Evolutionary conservation across 441 rosid species (phyloP).

Genomic region (Arabidopsis hybrid): DNA sequence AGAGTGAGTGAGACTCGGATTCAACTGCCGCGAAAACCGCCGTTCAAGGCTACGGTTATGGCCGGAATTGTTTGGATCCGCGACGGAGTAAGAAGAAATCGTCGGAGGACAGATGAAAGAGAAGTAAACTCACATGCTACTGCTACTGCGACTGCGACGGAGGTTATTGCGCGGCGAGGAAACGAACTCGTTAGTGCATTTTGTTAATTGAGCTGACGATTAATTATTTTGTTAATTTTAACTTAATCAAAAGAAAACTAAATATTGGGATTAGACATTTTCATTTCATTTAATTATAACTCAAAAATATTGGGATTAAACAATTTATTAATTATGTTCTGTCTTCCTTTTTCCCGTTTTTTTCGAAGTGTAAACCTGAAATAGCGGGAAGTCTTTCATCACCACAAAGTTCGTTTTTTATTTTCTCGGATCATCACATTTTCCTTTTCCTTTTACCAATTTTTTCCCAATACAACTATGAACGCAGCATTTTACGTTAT

Average conservation of each 20-base stretch:
- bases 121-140: slow-evolving; percentile 7
- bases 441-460: slow-evolving; percentile 22
- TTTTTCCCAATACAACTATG: slow-evolving; percentile 16
- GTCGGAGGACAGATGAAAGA: background rate
- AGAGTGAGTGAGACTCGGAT: too few relatives aligned
- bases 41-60: background rate
- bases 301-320: background rate
- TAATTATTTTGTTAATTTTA: background rate
- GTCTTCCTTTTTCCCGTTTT: slow-evolving; percentile 15
- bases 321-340: background rate
- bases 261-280: background rate
- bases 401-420: slow-evolving; percentile 48
- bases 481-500: slow-evolving; percentile 2
- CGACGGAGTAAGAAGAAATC: slow-evolving; percentile 11
- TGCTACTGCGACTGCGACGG: background rate
- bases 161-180: slow-evolving; percentile 17
- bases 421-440: slow-evolving; percentile 49
- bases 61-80: slow-evolving; percentile 2
- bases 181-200: slow-evolving; percentile 31
- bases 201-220: slow-evolving; percentile 8
- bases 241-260: too few relatives aligned
- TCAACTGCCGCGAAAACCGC: background rate
- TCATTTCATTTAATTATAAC: background rate
- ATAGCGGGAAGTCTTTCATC: slow-evolving; percentile 43
- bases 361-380: slow-evolving; percentile 33